Evolutionary conservation across 108 stramenopile species (phyloP).

Genomic region (Fragilariopsis cylindrus): DNA sequence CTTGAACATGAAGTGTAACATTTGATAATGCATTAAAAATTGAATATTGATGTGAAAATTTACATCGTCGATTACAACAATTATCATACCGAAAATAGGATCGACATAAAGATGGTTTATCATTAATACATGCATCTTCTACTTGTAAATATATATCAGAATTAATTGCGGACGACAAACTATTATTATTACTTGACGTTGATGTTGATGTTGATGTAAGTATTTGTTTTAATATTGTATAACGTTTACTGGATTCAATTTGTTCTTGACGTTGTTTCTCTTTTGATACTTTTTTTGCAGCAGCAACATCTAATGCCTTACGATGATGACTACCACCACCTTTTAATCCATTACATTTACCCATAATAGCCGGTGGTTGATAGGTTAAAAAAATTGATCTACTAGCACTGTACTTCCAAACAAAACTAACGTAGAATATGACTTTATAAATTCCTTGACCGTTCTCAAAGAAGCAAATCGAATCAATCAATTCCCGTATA

Average conservation of each 20-base stretch:
- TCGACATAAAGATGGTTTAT: background rate
- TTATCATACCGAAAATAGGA: background rate
- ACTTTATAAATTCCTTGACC: no score
- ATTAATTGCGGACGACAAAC: background rate
- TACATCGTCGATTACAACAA: background rate
- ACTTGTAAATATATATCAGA: background rate
- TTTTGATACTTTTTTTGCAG: background rate
- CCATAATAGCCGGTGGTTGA: background rate
- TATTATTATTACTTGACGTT: background rate
- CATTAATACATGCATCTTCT: no score
- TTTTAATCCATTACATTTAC: conserved; percentile 4
- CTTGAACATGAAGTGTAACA: background rate
- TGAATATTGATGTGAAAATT: conserved; percentile 7
- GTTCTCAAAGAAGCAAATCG: no score
- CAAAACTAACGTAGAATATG: no score
- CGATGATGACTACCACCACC: conserved; percentile 7
- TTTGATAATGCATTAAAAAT: background rate
- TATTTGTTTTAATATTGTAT: background rate
- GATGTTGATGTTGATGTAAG: background rate
- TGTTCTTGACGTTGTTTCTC: background rate
- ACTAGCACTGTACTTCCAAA: no score
- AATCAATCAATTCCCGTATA: no score
- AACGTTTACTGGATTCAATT: background rate
- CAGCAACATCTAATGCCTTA: conserved; percentile 3
- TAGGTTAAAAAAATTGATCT: no score